Evolutionary conservation across 1,284 basidiomycete genomes (phyloP).

Genomic region (Ceratobasidium sp.): DNA sequence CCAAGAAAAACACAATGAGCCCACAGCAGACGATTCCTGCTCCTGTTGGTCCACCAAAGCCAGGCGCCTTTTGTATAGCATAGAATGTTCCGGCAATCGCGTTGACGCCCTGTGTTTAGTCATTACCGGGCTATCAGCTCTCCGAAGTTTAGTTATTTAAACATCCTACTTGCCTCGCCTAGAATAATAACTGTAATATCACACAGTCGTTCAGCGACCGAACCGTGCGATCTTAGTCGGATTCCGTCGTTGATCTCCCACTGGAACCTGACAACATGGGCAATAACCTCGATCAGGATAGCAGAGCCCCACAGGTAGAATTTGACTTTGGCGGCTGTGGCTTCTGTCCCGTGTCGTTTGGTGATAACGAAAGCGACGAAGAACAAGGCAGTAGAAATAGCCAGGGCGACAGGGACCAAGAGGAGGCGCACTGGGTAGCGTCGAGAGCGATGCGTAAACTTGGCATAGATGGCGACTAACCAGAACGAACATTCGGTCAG

Average conservation of each 20-base stretch:
- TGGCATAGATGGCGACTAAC: slow-evolving; percentile 32
- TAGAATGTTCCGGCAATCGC: slow-evolving; percentile 30
- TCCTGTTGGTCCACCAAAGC: background rate
- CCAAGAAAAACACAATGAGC: slow-evolving; percentile 29
- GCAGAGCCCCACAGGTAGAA: slow-evolving; percentile 2
- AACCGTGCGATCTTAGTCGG: slow-evolving; percentile 16
- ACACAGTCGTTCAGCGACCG: background rate
- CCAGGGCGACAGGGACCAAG: slow-evolving; percentile 6
- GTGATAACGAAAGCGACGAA: slow-evolving; percentile 4
- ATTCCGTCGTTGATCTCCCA: slow-evolving; percentile 19
- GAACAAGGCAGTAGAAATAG: slow-evolving; percentile 16
- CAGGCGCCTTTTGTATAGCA: slow-evolving; percentile 20
- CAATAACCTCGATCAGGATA: slow-evolving; percentile 21
- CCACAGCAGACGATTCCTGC: slow-evolving; percentile 3
- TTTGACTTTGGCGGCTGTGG: slow-evolving; percentile 14
- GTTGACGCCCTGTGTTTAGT: slow-evolving; percentile 16
- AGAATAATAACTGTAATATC: slow-evolving; percentile 30
- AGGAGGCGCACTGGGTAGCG: slow-evolving; percentile 19
- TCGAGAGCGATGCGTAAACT: background rate
- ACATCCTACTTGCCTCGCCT: slow-evolving; percentile 29
- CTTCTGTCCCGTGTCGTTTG: background rate
- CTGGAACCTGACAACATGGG: slow-evolving; percentile 27
- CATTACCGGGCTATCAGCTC: background rate
- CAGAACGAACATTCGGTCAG: background rate
- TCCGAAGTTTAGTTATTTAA: too few relatives aligned